Base-by-base conservation (phyloP, 345 rosid species). In the Balakata baccata region DNA sequence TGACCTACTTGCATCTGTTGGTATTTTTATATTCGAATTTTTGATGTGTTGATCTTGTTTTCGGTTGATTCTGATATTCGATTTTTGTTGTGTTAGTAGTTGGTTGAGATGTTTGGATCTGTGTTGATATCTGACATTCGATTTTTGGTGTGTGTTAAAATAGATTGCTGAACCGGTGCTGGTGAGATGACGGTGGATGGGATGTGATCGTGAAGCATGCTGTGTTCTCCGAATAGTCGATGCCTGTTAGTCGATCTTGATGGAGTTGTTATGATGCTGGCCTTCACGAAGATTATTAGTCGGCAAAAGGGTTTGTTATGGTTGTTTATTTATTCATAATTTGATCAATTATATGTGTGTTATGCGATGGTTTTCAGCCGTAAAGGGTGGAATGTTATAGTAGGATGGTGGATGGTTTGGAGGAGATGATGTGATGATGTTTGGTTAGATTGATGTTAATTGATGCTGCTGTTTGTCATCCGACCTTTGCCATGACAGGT, bases 401-500 rank as follows among this genome's bases (percentile, higher is more conserved):
- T 67, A 50, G 64, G 34, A 41, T 39, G 64, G 20, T 56, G 52
- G 39, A 43, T 45, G 14, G 10, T 16, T 14, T 17, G 61, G n/a
- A 16, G 61, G n/a, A n/a, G 45, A 6, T 20, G 59, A 34, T 66
- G 53, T 0, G 22, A 9, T 38, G 52, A 39, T 39, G 73, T 57
- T 20, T 57, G 73, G 64, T 56, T 22, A 29, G 18, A 20, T 51
- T 50, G 6, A 29, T 57, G 54, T 70, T 5, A 20, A 7, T 25
- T 37, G n/a, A 3, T 57, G 63, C 38, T 18, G 29, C 11, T 38
- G 39, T 56, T 53, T 54, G 43, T 63, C 23, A 1, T 18, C 13
- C 6, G 83, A 18, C 83, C 79, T 80, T 80, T 80, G 83, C 83
- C 83, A 80, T 75, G 83, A 34, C 74, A 46, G 83, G 83, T 80